Evolutionary conservation across 371 early-diverging fungal genomes (phyloP).

Genomic region (Gilbertella persicaria): DNA sequence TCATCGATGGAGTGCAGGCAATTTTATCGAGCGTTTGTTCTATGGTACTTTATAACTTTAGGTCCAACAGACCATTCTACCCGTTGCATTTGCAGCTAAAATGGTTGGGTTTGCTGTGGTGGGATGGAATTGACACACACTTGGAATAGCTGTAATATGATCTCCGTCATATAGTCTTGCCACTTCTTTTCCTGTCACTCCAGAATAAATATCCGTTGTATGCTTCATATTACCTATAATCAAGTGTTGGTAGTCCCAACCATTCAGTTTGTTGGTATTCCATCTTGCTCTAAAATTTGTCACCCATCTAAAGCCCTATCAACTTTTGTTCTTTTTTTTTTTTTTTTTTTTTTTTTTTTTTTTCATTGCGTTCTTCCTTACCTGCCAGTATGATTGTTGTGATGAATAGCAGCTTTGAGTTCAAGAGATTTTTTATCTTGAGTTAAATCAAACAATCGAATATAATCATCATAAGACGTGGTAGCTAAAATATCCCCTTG

Average conservation of each 20-base stretch:
- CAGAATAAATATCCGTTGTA: constrained; percentile 62
- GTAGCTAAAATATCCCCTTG: constrained; percentile 53
- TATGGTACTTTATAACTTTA: constrained; percentile 7
- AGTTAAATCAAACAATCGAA: constrained; percentile 53
- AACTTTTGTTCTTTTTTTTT: neutral
- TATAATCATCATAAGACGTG: constrained; percentile 52
- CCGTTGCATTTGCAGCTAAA: constrained; percentile 44
- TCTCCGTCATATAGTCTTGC: constrained; percentile 51
- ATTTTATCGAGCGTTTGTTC: constrained; percentile 14
- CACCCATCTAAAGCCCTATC: constrained; percentile 58
- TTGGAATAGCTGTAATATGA: constrained; percentile 67
- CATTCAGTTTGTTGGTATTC: constrained; percentile 46
- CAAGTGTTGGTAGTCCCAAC: constrained; percentile 47
- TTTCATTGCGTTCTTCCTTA: constrained; percentile 11
- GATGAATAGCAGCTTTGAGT: constrained; percentile 46
- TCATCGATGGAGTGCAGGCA: constrained; percentile 18
- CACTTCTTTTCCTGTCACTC: constrained; percentile 57
- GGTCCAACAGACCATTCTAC: constrained; percentile 45
- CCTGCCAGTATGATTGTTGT: constrained; percentile 73
- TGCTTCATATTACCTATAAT: constrained; percentile 73
- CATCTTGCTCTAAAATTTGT: constrained; percentile 75
- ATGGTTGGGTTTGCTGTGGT: constrained; percentile 29
- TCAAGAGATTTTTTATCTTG: constrained; percentile 35
- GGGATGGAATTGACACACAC: constrained; percentile 71
- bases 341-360: neutral